phyloP scores from a whole-genome alignment of 2,329 filamentous ascomycete genomes.

The Ceratocystis alfenasii region DNA sequence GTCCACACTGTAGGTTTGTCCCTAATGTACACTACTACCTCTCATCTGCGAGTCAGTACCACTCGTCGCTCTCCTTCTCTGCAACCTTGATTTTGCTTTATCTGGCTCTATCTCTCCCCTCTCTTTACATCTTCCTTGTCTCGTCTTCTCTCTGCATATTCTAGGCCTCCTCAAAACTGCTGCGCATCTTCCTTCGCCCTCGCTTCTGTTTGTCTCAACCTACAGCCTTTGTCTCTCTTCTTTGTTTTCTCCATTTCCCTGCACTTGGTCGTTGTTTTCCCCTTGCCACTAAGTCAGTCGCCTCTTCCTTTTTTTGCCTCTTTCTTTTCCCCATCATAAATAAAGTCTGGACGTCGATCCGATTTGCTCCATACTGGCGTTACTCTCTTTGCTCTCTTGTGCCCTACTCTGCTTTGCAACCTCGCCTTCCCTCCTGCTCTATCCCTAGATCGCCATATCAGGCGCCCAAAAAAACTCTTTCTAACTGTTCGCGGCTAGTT shows the following conservation, averaged over 20 bases:
- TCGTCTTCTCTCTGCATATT: not conserved
- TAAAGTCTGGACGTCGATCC: not conserved
- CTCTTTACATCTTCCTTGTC: not conserved
- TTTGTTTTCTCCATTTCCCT: slow-evolving; percentile 10
- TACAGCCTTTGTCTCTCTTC: slow-evolving; percentile 6
- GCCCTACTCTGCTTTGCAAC: not conserved
- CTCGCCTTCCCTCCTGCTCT: not conserved
- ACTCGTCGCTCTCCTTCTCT: not conserved
- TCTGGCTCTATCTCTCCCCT: not conserved
- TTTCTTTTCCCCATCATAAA: not conserved
- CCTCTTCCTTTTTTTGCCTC: slow-evolving; percentile 2
- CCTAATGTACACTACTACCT: not conserved
- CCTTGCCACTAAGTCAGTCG: slow-evolving; percentile 1
- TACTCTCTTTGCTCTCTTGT: not conserved
- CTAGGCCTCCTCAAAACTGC: slow-evolving; percentile 9
- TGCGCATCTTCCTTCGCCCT: slow-evolving; percentile 13
- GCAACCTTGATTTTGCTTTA: not conserved
- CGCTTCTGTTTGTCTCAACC: slow-evolving; percentile 13
- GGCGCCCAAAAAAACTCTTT: not conserved
- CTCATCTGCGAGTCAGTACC: not conserved
- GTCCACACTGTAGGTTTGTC: not conserved
- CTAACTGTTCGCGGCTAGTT: slow-evolving; percentile 7
- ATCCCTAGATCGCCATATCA: not conserved
- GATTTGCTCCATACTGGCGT: not conserved
- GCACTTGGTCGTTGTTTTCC: slow-evolving; percentile 6